Evolutionary conservation across 441 rosid species (phyloP), one percentile per base, ranked within the genome.

Genomic region (Eruca vesicaria): DNA sequence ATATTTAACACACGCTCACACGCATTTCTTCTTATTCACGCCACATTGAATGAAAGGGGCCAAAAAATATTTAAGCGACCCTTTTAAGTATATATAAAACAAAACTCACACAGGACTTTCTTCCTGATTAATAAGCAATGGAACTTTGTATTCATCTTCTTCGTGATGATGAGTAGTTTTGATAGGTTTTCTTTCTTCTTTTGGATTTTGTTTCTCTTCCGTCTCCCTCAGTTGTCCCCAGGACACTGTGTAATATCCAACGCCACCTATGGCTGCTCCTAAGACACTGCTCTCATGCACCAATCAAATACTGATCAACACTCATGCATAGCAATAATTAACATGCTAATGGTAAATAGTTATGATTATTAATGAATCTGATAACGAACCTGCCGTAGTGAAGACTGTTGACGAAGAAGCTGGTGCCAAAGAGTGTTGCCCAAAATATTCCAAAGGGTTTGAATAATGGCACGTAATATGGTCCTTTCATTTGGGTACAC

Each of bases 361-460:
- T 6, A 53, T 6, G 41, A 35, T 53, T 48, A 15, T 26, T 28
- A 16, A 19, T 66, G 38, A 60, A 15, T 31, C 7, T 62, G 31
- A n/a, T 32, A 36, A 23, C 74, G 7, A 3, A 72, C 98, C 96
- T 93, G 80, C 94, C 98, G 63, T 93, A 91, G 63, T 84, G 90
- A 76, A 89, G 89, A 79, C 90, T 86, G 65, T 82, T 88, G 57
- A 83, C 86, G 59, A 91, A 91, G 93, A 93, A 93, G 80, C 72
- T 69, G 36, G 81, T 74, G 12, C 94, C 91, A 15, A 91, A 89
- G 70, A 82, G 55, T 38, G 88, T 82, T 4, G 96, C 97, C 77
- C 87, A 93, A 57, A 85, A 78, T 20, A 88, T 84, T 68, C 96
- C 92, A 62, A 91, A 88, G 31, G 96, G 97, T 79, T 87, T 92